Base-by-base conservation (phyloP, 2,329 filamentous ascomycete species). In the Pezicula carpinea region DNA sequence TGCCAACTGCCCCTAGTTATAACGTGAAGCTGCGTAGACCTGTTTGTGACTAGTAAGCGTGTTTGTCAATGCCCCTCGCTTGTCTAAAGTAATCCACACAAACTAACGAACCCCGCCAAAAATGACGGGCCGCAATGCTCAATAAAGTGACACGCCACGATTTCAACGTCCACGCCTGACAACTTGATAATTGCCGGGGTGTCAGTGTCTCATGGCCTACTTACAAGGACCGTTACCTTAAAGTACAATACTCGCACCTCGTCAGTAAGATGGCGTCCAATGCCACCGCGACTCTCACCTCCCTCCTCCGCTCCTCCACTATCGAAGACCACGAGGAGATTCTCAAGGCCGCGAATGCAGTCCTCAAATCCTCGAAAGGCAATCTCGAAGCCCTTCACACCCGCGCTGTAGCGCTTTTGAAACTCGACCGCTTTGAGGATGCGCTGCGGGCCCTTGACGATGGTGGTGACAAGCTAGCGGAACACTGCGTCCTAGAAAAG, bases 391-490 rank as follows among this genome's bases (percentile, higher is more conserved):
- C 84, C 44, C 82, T 85, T 32, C 83, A 85, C 63, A 84, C 82
- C 31, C 83, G 85, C 51, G 76, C 85, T 13, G 77, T 92, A 38
- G 87, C 88, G 18, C 76, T 93, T 17, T 74, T 93, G 53, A 89
- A 90, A 64, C 79, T 93, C 57, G 89, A 93, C 66, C 85, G 87
- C 49, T 93, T 85, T 65, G 80, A 87, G 48, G 88, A 93, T 65
- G 87, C 86, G 39, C 71, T 89, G 40, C 80, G 80, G 49, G 76
- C 80, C 46, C 76, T 92, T 49, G 77, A 82, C 50, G 79, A 82
- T 31, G 81, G 74, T 15, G 81, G 82, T 41, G 71, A 77, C 48
- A 72, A 69, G 53, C 68, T 91, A 48, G 79, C 83, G 61, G 70
- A 77, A 33, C 68, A 69, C 48, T 87, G 83, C 55, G 61, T 69